Evolutionary conservation across 768 basidiomycete genomes (phyloP), one percentile per base, ranked within the genome.

Genomic region (Mycena rosella): DNA sequence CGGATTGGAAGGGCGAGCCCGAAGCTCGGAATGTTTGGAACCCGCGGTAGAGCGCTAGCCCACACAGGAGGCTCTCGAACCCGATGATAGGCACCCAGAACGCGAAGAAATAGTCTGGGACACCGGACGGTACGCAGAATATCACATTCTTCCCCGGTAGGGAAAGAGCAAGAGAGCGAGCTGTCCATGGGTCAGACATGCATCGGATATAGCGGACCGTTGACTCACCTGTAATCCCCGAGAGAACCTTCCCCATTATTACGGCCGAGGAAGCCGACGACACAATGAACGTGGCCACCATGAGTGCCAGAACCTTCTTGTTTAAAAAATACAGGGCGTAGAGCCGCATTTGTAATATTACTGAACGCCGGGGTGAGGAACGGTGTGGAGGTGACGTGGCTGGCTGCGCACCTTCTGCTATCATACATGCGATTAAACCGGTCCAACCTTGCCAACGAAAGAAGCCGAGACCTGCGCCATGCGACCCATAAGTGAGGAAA

Each of bases 371-470:
- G 51, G 17, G 58, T 57, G 53, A 52, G 47, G 38, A 56, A 17
- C 38, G 30, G 24, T 20, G 9, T 4, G 13, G 15, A 27, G 3
- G 36, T n/a, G 40, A 27, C 2, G 26, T 8, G 5, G 11, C 20
- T 17, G 17, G 10, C 2, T 18, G 17, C 83, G 30, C 49, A 89
- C 88, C 76, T 82, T 90, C 86, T 26, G 87, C 85, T 42, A 88
- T 78, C 74, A 88, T 81, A 74, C 83, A 86, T 40, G 84, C 80
- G 42, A 87, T 75, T 30, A 89, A 71, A 13, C 88, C 88, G 1
- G 88, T 88, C 82, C 85, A 87, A 24, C 88, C 88, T 81, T 89
- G 87, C 88, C 89, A 89, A 68, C 76, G 79, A 69, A 86, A 87
- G 77, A 85, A 88, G 18, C 60, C 69, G 14, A 76, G 70, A 72